Evolutionary conservation across 768 basidiomycete species (phyloP), one percentile per base, ranked within the genome.

Genomic region (Psilocybe tampanensis): DNA sequence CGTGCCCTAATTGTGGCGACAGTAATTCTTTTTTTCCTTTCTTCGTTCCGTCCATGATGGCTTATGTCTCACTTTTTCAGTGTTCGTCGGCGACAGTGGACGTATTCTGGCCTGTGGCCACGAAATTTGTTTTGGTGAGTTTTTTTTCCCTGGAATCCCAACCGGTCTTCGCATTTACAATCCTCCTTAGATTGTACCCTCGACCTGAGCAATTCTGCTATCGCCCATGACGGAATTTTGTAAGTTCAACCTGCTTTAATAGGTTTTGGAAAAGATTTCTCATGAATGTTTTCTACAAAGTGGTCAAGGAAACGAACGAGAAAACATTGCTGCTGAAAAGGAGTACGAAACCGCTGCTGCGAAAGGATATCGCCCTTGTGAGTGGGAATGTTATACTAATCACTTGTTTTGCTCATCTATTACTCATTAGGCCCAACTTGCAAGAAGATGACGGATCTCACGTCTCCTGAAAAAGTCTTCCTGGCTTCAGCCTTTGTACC

Each of bases 1-100:
- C 71, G 41, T 94, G 92, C 62, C 80, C 86, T 0, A 80, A 86
- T 34, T 94, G 92, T 66, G 73, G 80, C 52, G 90, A 92, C 48
- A 68, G 86, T 86, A 64, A 43, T 78, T 63, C 9, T 26, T 2
- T 19, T 18, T 50, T 13, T 21, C 43, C 29, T 21, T 41, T 19
- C 44, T 23, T 13, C 26, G 33, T 47, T 3, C 26, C 9, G 2
- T 29, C 32, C 22, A 29, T 33, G n/a, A 12, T 15, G 13, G 15
- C 17, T 18, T 15, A 34, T 44, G 36, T 39, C 5, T 8, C 24
- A 24, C 19, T 29, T 15, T 29, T 33, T 56, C 59, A 82, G 82
- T 81, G 55, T 79, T 81, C 53, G 70, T 75, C 26, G 73, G 73
- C 15, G 73, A 80, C 47, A 83, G 76, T 56, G 86, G 86, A 1